These are phyloP conservation scores for Pyricularia sp. DNA, from an alignment of 2,329 filamentous ascomycete genomes.

Conservation along the genomic window DNA sequence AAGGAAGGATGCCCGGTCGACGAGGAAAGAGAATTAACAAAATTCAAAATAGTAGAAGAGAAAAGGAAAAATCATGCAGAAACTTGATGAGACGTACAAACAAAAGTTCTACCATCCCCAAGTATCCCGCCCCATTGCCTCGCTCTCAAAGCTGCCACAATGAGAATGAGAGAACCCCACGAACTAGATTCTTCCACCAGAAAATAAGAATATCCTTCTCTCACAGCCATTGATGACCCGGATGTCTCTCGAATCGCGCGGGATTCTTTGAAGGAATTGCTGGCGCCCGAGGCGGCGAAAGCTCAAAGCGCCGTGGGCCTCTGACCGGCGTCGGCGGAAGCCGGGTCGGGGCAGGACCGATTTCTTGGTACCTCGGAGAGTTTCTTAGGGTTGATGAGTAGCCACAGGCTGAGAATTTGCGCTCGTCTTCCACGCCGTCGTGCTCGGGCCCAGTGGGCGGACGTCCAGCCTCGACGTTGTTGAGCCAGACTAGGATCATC, in stretches of 20 bases:
- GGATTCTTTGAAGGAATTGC: background rate
- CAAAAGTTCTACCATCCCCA: no score
- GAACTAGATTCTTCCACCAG: no score
- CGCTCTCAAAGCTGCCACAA: no score
- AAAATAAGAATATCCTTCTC: no score
- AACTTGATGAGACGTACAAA: no score
- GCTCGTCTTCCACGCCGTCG: background rate
- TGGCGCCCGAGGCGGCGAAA: background rate
- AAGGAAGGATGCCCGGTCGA: no score
- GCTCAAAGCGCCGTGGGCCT: background rate
- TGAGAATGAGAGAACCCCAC: no score
- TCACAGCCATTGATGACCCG: background rate
- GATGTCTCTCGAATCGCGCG: background rate
- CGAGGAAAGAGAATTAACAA: no score
- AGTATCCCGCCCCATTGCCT: no score
- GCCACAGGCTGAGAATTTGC: background rate
- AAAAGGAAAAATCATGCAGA: no score
- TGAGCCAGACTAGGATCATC: background rate
- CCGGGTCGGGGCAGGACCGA: background rate
- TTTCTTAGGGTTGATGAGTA: background rate
- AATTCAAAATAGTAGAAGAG: no score
- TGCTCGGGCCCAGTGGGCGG: background rate
- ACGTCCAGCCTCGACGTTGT: background rate
- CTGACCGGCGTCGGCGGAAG: background rate
- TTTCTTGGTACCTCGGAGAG: background rate